phyloP scores from a whole-genome alignment of 257 asterid species.

The Forsythia suspensa region DNA sequence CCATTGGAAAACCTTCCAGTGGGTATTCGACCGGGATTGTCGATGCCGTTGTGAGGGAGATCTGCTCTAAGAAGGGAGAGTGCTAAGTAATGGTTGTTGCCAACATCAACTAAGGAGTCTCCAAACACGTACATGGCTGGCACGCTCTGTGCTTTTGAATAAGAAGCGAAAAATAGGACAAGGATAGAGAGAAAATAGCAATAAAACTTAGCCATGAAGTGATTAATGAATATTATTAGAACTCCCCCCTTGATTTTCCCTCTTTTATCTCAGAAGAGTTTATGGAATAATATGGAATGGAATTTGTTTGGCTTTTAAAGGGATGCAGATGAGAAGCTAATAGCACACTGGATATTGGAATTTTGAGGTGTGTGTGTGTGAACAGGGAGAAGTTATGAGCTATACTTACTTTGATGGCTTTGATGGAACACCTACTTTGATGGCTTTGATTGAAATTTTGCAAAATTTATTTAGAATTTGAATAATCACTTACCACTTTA shows the following conservation, averaged over 20 bases:
- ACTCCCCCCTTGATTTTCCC: neutral
- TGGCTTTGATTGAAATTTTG: too few relatives aligned
- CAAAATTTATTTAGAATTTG: too few relatives aligned
- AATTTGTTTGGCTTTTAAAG: slow-evolving; percentile 25
- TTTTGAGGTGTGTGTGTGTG: neutral
- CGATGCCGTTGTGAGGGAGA: slow-evolving; percentile 67
- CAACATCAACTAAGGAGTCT: slow-evolving; percentile 80
- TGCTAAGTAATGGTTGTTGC: slow-evolving; percentile 60
- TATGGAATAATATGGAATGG: neutral
- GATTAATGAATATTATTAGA: too few relatives aligned
- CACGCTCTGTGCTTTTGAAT: slow-evolving; percentile 42
- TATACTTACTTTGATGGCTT: neutral
- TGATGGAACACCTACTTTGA: neutral
- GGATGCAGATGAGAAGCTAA: neutral
- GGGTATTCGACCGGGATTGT: slow-evolving; percentile 45
- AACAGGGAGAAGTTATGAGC: neutral
- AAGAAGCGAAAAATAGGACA: slow-evolving; percentile 7
- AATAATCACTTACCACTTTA: too few relatives aligned
- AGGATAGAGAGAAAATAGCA: slow-evolving; percentile 1
- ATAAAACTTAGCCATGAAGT: neutral
- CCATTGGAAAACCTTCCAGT: slow-evolving; percentile 91
- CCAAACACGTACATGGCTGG: slow-evolving; percentile 71
- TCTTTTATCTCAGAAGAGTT: neutral
- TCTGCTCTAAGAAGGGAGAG: slow-evolving; percentile 57
- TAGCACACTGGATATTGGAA: neutral